phyloP scores from a whole-genome alignment of 2,329 filamentous ascomycete genomes.

The Cercospora citrullina region DNA sequence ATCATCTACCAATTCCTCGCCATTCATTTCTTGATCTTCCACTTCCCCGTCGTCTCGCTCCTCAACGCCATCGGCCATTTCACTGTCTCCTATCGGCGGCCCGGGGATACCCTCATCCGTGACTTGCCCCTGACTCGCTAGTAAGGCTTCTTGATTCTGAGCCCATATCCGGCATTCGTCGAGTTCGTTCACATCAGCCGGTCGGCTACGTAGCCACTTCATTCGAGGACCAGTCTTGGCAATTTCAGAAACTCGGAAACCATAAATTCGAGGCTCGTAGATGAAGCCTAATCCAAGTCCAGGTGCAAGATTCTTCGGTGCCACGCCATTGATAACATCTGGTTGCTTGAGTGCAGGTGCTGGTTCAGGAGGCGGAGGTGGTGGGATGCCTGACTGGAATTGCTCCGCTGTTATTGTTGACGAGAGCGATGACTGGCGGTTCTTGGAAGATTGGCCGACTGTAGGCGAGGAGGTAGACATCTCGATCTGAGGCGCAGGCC shows the following conservation, averaged over 20 bases:
- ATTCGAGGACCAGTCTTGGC: constrained; percentile 89
- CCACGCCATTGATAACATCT: constrained; percentile 75
- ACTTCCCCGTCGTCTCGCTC: constrained; percentile 33
- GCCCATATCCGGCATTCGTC: constrained; percentile 64
- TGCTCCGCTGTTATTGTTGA: constrained; percentile 37
- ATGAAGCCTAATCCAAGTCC: constrained; percentile 79
- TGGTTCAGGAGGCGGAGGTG: constrained; percentile 16
- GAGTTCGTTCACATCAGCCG: constrained; percentile 74
- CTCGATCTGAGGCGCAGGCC: constrained; percentile 17
- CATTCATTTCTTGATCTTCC: constrained; percentile 37
- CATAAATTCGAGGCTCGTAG: constrained; percentile 95
- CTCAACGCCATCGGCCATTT: constrained; percentile 36
- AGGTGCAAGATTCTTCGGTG: constrained; percentile 81
- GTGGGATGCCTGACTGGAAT: constrained; percentile 31
- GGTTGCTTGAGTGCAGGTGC: constrained; percentile 48
- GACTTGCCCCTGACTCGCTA: constrained; percentile 8
- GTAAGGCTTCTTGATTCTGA: constrained; percentile 28
- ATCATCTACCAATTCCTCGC: constrained; percentile 18
- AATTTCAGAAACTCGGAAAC: constrained; percentile 89
- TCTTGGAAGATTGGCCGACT: constrained; percentile 24
- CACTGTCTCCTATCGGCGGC: constrained; percentile 31
- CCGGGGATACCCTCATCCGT: constrained; percentile 15
- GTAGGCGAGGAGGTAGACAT: constrained; percentile 20
- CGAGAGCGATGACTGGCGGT: constrained; percentile 33
- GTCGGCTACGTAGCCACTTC: constrained; percentile 91